Evolutionary conservation across 768 basidiomycete genomes (phyloP).

Genomic region (Russula lepida): DNA sequence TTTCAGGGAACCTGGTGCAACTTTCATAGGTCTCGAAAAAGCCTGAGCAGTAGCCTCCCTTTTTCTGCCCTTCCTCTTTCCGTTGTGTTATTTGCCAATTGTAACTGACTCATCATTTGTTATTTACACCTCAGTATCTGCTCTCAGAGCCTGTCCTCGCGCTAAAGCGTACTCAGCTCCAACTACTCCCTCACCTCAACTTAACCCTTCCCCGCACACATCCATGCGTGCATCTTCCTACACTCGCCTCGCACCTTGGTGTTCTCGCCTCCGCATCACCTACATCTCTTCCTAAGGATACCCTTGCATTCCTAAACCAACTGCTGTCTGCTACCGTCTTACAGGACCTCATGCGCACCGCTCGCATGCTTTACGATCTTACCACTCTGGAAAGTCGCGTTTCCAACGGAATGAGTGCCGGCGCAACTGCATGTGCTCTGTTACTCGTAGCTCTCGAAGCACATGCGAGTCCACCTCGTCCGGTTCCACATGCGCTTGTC

Average conservation of each 20-base stretch:
- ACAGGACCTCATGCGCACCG: conserved; percentile 35
- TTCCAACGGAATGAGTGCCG: conserved; percentile 22
- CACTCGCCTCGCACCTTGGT: conserved; percentile 29
- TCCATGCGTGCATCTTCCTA: conserved; percentile 20
- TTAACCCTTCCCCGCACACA: conserved; percentile 12
- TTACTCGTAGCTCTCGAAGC: conserved; percentile 66
- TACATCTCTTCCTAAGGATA: conserved; percentile 22
- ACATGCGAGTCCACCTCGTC: conserved; percentile 34
- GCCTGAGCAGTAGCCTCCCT: not conserved
- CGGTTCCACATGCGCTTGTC: conserved; percentile 2
- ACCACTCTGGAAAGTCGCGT: conserved; percentile 25
- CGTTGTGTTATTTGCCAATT: not conserved
- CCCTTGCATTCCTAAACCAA: not conserved
- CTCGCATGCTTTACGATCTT: conserved; percentile 38
- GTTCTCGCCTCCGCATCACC: conserved; percentile 35
- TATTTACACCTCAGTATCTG: conserved; percentile 7
- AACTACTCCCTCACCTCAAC: conserved; percentile 19
- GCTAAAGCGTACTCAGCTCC: conserved; percentile 27
- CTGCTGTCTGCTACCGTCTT: conserved; percentile 20
- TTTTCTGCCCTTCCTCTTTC: not conserved
- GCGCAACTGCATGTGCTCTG: conserved; percentile 48
- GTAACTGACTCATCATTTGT: not conserved
- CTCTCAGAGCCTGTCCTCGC: conserved; percentile 17
- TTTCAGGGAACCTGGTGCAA: not conserved
- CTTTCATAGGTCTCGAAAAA: not conserved